Percentiles rank a stretch among this genome's conserved stretches.
phyloP scores from a whole-genome alignment of 192 early-diverging fungal species.

The Coemansia umbellata region DNA sequence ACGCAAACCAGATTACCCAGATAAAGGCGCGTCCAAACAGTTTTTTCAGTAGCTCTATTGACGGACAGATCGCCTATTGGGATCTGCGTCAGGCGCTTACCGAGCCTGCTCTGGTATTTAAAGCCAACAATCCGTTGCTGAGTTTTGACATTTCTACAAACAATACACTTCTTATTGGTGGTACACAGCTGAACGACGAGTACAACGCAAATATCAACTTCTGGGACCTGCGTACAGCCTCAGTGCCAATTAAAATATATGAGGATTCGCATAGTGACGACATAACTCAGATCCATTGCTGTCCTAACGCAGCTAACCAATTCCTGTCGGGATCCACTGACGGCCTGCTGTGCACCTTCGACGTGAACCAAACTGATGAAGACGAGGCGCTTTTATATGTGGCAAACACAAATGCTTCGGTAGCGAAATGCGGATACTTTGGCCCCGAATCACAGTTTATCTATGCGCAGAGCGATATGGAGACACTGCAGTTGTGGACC shows the following conservation, averaged over 20 bases:
- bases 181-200: constrained; percentile 24
- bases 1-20: constrained; percentile 60
- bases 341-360: constrained; percentile 75
- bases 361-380: constrained; percentile 69
- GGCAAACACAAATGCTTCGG: constrained; percentile 76
- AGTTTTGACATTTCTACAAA: constrained; percentile 48
- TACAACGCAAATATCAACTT: constrained; percentile 45
- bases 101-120: constrained; percentile 26
- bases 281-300: constrained; percentile 72
- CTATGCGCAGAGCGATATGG: constrained; percentile 84
- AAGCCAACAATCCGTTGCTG: constrained; percentile 49
- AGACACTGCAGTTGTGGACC: constrained; percentile 82
- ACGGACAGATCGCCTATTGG: constrained; percentile 62
- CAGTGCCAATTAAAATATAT: constrained; percentile 14
- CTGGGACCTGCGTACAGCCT: constrained; percentile 22
- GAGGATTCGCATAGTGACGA: constrained; percentile 73
- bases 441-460: constrained; percentile 86
- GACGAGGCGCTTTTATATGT: constrained; percentile 84
- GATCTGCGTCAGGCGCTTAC: constrained; percentile 57
- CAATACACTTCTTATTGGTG: constrained; percentile 26
- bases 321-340: constrained; percentile 72
- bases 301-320: constrained; percentile 49
- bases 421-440: constrained; percentile 87
- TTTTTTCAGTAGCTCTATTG: constrained; percentile 61
- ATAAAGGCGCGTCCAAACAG: constrained; percentile 52